Base-by-base conservation (phyloP, 345 rosid genomes). In the Eucalyptus regnans region DNA sequence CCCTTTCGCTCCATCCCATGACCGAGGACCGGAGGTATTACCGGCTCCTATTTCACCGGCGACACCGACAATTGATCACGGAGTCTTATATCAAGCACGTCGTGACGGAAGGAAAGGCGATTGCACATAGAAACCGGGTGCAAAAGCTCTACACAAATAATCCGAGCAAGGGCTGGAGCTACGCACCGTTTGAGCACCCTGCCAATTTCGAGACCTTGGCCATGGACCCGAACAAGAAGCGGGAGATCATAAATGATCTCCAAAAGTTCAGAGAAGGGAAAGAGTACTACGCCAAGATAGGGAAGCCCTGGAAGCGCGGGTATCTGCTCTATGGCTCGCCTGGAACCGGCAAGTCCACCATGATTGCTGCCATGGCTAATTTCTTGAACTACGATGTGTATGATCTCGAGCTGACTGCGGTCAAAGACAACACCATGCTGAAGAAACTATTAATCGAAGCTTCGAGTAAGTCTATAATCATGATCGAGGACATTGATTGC, bases 271-370 rank as follows among this genome's bases (percentile, higher is more conserved):
- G 89, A 48, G 89, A 91, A 87, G 90, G 92, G 16, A 92, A 96
- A 91, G 95, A 94, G 64, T 95, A 95, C 56, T 97, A 95, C 58
- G 93, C 89, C 6, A 92, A 91, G 88, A 91, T 95, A 50, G 97
- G 96, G 14, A 96, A 96, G 91, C 90, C 95, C 17, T 97, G 99
- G 99, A 97, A 97, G 90, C 87, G 99, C 1, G 96, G 97, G 25
- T 96, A 96, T 91, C 93, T 96, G 25, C 92, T 96, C 50, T 93
- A 92, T 86, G 99, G 97, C 20, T 96, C 96, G 20, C 94, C 98
- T 0, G 96, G 97, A 12, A 95, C 98, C 8, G 99, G 98, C 14
- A 96, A 97, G 86, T 97, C 99, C 3, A 94, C 96, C 29, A 95
- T 95, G 93, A 93, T 96, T 23, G 92, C 96, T 3, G 97, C 97